Conservation (phyloP, 495 filamentous ascomycete species). For the Podospora pseudopauciseta region DNA sequence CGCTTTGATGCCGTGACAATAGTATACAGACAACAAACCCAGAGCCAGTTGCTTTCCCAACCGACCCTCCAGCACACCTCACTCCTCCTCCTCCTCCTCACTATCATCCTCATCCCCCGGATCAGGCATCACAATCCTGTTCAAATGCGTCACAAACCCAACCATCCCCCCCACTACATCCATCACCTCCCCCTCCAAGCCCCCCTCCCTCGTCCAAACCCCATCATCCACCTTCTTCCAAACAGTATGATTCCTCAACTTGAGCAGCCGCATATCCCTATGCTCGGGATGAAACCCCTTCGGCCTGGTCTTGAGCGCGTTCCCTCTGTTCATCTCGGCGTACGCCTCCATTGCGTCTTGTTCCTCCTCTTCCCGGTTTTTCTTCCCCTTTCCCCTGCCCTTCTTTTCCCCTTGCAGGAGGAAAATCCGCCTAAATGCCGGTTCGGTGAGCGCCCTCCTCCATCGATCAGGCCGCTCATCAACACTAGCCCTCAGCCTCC, state of each 20-base stretch:
- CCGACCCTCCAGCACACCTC: too few relatives aligned
- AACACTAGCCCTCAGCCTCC: slow-evolving; percentile 65
- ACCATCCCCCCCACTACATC: slow-evolving; percentile 48
- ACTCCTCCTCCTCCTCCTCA: slow-evolving; percentile 20
- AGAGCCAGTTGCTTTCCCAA: too few relatives aligned
- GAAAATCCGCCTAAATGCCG: slow-evolving; percentile 58
- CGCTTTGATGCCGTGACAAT: too few relatives aligned
- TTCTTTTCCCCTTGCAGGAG: slow-evolving; percentile 39
- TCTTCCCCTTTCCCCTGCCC: background rate
- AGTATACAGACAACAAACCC: too few relatives aligned
- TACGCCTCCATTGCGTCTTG: slow-evolving; percentile 59
- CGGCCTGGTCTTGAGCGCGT: slow-evolving; percentile 77
- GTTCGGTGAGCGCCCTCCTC: slow-evolving; percentile 59
- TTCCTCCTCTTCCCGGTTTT: background rate
- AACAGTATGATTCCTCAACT: slow-evolving; percentile 72
- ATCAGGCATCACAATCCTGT: slow-evolving; percentile 50
- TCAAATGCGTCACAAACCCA: slow-evolving; percentile 51
- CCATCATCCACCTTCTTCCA: slow-evolving; percentile 56
- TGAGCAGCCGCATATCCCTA: slow-evolving; percentile 68
- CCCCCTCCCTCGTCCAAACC: slow-evolving; percentile 48
- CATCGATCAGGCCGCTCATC: slow-evolving; percentile 64
- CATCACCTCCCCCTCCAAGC: slow-evolving; percentile 48
- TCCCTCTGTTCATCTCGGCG: slow-evolving; percentile 60
- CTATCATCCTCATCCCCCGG: slow-evolving; percentile 38
- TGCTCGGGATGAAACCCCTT: slow-evolving; percentile 77